Evolutionary conservation across 208 protist genomes (phyloP).

Genomic region (Strigomonas galati): DNA sequence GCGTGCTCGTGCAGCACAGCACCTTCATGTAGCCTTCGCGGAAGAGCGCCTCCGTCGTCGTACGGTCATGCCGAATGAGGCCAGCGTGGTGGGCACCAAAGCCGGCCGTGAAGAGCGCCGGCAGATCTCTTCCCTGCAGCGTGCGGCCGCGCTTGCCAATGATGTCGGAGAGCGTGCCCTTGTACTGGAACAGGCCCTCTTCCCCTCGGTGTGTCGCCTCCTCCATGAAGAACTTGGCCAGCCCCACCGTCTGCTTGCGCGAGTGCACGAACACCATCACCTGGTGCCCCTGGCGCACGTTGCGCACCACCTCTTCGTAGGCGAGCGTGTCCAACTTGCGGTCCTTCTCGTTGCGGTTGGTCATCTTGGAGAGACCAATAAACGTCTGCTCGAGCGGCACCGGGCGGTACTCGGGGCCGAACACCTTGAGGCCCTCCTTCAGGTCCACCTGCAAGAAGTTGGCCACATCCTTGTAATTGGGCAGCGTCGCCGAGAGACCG

Average conservation of each 20-base stretch:
- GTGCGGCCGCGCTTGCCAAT: conserved; percentile 43
- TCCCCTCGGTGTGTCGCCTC: conserved; percentile 62
- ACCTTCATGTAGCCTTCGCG: conserved; percentile 92
- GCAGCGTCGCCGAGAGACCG: conserved; percentile 98
- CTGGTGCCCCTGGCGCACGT: conserved; percentile 94
- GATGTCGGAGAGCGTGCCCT: conserved; percentile 38
- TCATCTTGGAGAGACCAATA: no score
- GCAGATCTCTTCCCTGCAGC: conserved; percentile 86
- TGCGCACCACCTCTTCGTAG: conserved; percentile 73
- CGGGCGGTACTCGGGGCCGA: conserved; percentile 95
- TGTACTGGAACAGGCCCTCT: conserved; percentile 54
- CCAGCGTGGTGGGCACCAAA: conserved; percentile 98
- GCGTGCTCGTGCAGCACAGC: conserved; percentile 98
- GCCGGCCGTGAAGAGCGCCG: conserved; percentile 83
- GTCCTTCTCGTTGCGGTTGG: conserved; percentile 30
- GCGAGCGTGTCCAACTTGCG: conserved; percentile 61
- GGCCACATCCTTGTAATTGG: conserved; percentile 99
- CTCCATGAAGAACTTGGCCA: conserved; percentile 78
- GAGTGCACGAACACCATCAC: conserved; percentile 99
- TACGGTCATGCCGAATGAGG: conserved; percentile 94
- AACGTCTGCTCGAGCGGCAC: conserved; percentile 96
- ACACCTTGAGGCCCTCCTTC: conserved; percentile 94
- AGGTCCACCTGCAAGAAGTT: conserved; percentile 95
- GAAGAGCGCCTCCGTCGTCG: conserved; percentile 95
- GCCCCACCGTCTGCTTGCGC: conserved; percentile 94